These are phyloP conservation scores for Candida boleticola DNA, from an alignment of 805 yeast species.

Conservation along the genomic window DNA sequence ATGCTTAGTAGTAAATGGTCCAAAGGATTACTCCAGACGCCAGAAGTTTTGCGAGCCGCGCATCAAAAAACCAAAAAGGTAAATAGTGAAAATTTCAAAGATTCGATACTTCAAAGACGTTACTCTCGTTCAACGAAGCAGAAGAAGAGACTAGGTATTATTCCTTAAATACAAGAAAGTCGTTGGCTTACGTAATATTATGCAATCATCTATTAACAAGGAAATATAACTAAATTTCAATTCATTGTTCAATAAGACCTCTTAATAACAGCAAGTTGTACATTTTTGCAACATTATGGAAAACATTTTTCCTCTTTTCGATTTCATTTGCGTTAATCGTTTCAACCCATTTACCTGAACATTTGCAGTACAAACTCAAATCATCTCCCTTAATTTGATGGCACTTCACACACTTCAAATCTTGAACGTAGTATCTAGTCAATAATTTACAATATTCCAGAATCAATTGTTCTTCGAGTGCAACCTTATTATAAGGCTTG, in stretches of 20 bases:
- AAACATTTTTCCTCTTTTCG: constrained; percentile 45
- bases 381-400: constrained; percentile 61
- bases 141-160: too few relatives aligned
- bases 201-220: too few relatives aligned
- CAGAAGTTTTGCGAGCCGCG: too few relatives aligned
- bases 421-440: constrained; percentile 72
- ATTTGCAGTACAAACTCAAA: constrained; percentile 71
- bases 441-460: constrained; percentile 56
- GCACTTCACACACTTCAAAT: constrained; percentile 78
- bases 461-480: constrained; percentile 77
- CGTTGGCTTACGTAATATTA: too few relatives aligned
- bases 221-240: too few relatives aligned
- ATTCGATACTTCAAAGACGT: too few relatives aligned
- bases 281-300: constrained; percentile 54
- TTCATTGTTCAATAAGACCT: constrained; percentile 25
- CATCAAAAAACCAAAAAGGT: too few relatives aligned
- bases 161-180: too few relatives aligned
- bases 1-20: too few relatives aligned
- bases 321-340: constrained; percentile 49
- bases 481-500: constrained; percentile 59
- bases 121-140: too few relatives aligned
- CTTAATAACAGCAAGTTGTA: constrained; percentile 59
- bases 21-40: too few relatives aligned
- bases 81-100: too few relatives aligned
- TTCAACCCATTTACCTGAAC: constrained; percentile 85